Conservation (phyloP, 1,284 basidiomycete genomes). For the Malassezia slooffiae region DNA sequence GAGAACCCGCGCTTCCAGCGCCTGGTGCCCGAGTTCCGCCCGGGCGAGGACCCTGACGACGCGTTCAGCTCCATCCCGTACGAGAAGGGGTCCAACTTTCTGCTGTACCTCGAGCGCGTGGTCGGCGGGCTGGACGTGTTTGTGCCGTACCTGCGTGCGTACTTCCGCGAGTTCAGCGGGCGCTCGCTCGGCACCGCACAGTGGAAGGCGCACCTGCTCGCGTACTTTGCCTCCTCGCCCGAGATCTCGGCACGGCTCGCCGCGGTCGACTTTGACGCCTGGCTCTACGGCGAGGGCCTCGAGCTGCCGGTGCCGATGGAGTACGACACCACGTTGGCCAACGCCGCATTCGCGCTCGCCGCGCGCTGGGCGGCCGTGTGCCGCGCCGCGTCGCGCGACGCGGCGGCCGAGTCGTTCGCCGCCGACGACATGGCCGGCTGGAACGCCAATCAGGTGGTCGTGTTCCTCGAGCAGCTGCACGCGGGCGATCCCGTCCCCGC, state of each 20-base stretch:
- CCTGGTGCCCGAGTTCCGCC: slow-evolving; percentile 69
- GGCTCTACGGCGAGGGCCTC: slow-evolving; percentile 71
- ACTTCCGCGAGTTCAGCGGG: slow-evolving; percentile 55
- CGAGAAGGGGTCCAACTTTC: slow-evolving; percentile 64
- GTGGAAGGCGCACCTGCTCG: slow-evolving; percentile 79
- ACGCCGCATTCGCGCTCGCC: slow-evolving; percentile 58
- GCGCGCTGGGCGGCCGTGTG: slow-evolving; percentile 55
- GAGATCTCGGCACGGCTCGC: slow-evolving; percentile 52
- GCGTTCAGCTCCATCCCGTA: slow-evolving; percentile 56
- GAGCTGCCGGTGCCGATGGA: slow-evolving; percentile 67
- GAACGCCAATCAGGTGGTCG: slow-evolving; percentile 46
- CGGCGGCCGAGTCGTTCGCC: slow-evolving; percentile 16
- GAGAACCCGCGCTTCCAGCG: slow-evolving; percentile 64
- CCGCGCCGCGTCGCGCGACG: slow-evolving; percentile 8
- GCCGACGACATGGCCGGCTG: slow-evolving; percentile 32
- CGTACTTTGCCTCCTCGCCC: slow-evolving; percentile 54
- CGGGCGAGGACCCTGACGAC: slow-evolving; percentile 58
- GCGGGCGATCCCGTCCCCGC: slow-evolving; percentile 41
- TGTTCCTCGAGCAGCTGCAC: slow-evolving; percentile 51
- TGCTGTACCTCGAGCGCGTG: slow-evolving; percentile 58
- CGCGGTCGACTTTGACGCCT: slow-evolving; percentile 63
- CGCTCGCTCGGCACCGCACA: slow-evolving; percentile 75
- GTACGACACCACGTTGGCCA: slow-evolving; percentile 71
- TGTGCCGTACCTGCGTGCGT: slow-evolving; percentile 55
- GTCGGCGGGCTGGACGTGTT: slow-evolving; percentile 71